Base-by-base conservation (phyloP, 331 rosid species). In the Spiraea crenata region DNA sequence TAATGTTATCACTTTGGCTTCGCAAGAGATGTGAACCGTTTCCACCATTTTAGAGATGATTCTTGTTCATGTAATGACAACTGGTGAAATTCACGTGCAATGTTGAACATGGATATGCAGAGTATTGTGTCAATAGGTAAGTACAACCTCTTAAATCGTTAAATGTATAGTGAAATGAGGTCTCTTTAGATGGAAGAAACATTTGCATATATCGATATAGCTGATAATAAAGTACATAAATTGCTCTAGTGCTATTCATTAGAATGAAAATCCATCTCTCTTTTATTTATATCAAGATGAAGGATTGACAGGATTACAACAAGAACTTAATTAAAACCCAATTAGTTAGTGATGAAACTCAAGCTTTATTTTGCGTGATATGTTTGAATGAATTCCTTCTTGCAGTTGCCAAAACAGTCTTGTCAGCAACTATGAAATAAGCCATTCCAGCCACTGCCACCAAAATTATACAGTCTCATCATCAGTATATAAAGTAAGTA, bases 351-450 rank as follows among this genome's bases (percentile, higher is more conserved):
- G 37, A 5, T 44, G 12, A 71, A 68, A 52, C 76, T 75, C 71
- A 87, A 39, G 82, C 78, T 71, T 78, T 74, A 10, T 34, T 35
- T 54, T 77, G 73, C 42, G 92, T 57, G 49, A 67, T 70, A 56
- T 74, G 84, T 16, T 82, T 80, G 93, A 95, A 85, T 75, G 98
- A 95, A 86, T 95, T 95, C 80, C 71, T 91, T 80, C 99, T 89
- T 54, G 98, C 99, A 57, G 96, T 89, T 74, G 92, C 93, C 86
- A 95, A 76, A 51, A 95, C 87, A 1, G 98, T 95, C 90, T 91
- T 95, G 82, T 95, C 99, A 66, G 99, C 99, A 57, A 92, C 98
- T 31, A 89, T 86, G 88, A 92, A 92, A 84, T 89, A 92, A 72
- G 98, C 96, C 47, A 96, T 92, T 75, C 98, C 98, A 14, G 98